These are phyloP conservation scores for Phaeosphaeria sp. DNA, from an alignment of 2,329 filamentous ascomycete genomes.

Conservation along the genomic window DNA sequence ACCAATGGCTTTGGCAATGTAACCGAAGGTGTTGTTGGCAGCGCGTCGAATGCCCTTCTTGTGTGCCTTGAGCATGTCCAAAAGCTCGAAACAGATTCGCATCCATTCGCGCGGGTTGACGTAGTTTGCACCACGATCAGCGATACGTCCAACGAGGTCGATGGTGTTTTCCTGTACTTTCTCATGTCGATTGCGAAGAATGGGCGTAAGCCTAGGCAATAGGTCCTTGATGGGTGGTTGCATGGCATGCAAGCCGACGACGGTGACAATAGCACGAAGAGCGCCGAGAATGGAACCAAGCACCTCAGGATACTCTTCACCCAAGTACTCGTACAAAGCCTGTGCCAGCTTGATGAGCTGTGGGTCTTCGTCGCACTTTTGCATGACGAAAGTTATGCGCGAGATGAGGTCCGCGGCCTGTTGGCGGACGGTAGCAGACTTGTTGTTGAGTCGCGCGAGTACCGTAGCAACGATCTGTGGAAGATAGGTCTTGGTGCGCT, in stretches of 20 bases:
- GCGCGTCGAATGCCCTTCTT: slow-evolving; percentile 99
- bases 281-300: slow-evolving; percentile 95
- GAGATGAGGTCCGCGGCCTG: slow-evolving; percentile 97
- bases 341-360: slow-evolving; percentile 94
- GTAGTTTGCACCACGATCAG: slow-evolving; percentile 93
- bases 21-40: slow-evolving; percentile 99
- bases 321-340: slow-evolving; percentile 96
- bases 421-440: slow-evolving; percentile 93
- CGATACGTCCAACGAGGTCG: slow-evolving; percentile 95
- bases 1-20: slow-evolving; percentile 98
- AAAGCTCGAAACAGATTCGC: slow-evolving; percentile 98
- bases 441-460: slow-evolving; percentile 96
- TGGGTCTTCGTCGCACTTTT: slow-evolving; percentile 95
- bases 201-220: slow-evolving; percentile 93
- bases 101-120: slow-evolving; percentile 99
- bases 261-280: slow-evolving; percentile 93
- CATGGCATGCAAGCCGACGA: slow-evolving; percentile 98
- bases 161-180: slow-evolving; percentile 99
- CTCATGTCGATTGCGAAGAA: slow-evolving; percentile 96
- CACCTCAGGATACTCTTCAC: slow-evolving; percentile 98
- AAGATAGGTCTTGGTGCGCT: slow-evolving; percentile 93
- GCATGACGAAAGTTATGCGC: slow-evolving; percentile 98
- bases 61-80: slow-evolving; percentile 99
- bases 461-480: slow-evolving; percentile 97
- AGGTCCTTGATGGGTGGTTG: slow-evolving; percentile 97